phyloP scores from a whole-genome alignment of 2,329 filamentous ascomycete species.

The Pseudogymnoascus sp. region DNA sequence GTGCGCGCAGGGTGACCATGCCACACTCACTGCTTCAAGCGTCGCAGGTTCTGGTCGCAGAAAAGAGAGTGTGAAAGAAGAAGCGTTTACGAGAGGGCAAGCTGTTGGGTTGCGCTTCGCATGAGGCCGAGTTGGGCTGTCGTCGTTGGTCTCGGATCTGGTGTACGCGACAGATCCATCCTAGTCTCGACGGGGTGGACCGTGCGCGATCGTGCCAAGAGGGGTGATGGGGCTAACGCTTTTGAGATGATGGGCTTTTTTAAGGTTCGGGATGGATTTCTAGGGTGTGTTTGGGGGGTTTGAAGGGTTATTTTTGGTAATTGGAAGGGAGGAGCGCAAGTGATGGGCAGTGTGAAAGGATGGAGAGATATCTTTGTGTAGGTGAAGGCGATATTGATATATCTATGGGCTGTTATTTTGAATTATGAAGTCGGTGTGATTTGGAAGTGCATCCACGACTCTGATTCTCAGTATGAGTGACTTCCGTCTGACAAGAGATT shows the following conservation, averaged over 20 bases:
- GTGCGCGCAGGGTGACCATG: background rate
- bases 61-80: background rate
- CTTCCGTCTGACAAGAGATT: background rate
- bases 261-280: conserved; percentile 2
- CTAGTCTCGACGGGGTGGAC: background rate
- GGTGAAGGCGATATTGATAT: background rate
- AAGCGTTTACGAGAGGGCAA: background rate
- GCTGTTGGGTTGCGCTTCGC: background rate
- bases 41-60: background rate
- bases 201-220: background rate
- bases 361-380: background rate
- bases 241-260: background rate
- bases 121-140: background rate
- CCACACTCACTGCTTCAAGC: background rate
- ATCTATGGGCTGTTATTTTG: background rate
- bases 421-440: background rate
- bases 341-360: background rate
- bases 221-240: background rate
- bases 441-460: background rate
- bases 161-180: background rate
- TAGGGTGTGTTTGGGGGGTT: background rate
- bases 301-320: background rate
- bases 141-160: background rate
- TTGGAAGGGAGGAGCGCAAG: background rate
- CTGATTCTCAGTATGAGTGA: background rate